These are phyloP conservation scores for Pseudotulostoma volvatum DNA, from an alignment of 495 filamentous ascomycete genomes.

Conservation along the genomic window DNA sequence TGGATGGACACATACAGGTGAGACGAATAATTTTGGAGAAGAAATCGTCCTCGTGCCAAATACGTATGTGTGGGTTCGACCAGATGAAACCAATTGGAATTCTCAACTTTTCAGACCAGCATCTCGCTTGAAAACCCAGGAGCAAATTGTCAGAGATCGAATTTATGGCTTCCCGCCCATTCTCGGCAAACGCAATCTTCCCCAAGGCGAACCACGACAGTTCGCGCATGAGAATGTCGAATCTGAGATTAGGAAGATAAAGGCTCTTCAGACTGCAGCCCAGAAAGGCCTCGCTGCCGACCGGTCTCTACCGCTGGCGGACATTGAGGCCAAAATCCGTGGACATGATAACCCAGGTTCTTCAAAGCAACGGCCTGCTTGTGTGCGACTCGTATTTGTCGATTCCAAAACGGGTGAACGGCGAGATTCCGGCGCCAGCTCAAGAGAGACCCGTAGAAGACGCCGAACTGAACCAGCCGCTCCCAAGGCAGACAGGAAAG, in stretches of 20 bases:
- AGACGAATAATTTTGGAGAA: slow-evolving; percentile 19
- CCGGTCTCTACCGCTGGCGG: slow-evolving; percentile 5
- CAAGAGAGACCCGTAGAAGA: neutral
- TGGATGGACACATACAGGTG: slow-evolving; percentile 22
- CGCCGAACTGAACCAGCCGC: neutral
- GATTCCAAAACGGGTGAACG: neutral
- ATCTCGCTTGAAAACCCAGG: slow-evolving; percentile 12
- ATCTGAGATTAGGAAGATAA: slow-evolving; percentile 9
- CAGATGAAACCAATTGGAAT: slow-evolving; percentile 17
- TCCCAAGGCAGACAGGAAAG: neutral
- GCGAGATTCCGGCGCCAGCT: neutral
- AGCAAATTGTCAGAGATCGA: slow-evolving; percentile 16
- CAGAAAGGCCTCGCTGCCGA: slow-evolving; percentile 6
- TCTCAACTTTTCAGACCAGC: slow-evolving; percentile 18
- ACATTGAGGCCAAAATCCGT: slow-evolving; percentile 7
- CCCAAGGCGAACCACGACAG: slow-evolving; percentile 3
- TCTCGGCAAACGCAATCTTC: slow-evolving; percentile 25
- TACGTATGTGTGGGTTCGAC: slow-evolving; percentile 13
- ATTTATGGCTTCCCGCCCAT: slow-evolving; percentile 25
- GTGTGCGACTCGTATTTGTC: neutral
- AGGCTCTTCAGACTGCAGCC: slow-evolving; percentile 8
- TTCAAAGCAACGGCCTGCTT: neutral
- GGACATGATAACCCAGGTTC: slow-evolving; percentile 3
- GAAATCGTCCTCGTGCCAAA: slow-evolving; percentile 15
- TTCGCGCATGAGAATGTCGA: slow-evolving; percentile 10